Percentiles rank a stretch among this genome's conserved stretches.
Evolutionary conservation across 768 basidiomycete genomes (phyloP).

Genomic region (Suillus subluteus): DNA sequence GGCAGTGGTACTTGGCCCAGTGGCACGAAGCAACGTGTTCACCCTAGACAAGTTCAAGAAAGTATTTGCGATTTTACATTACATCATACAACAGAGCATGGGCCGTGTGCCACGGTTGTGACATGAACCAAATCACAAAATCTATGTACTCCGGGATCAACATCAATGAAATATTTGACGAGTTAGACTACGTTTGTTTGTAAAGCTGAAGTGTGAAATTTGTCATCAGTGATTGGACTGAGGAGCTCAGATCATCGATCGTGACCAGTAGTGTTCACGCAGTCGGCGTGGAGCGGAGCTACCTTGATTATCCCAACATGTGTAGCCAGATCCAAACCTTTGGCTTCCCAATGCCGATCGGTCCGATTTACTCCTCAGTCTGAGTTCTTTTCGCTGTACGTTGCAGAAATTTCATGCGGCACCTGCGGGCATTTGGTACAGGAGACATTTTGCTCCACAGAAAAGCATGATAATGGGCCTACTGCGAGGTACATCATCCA

Average conservation of each 20-base stretch:
- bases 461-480: background rate
- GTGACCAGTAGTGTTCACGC: background rate
- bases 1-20: background rate
- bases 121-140: no score
- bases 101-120: no score
- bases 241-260: background rate
- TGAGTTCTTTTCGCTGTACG: constrained; percentile 32
- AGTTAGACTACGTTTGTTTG: no score
- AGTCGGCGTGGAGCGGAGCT: background rate
- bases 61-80: no score
- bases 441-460: background rate
- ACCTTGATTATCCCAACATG: background rate
- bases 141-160: no score
- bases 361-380: constrained; percentile 13
- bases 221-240: constrained; percentile 2
- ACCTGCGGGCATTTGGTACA: background rate
- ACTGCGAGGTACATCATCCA: background rate
- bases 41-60: background rate
- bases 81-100: no score
- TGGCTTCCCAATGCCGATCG: constrained; percentile 22
- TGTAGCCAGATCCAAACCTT: no score
- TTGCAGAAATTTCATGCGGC: background rate
- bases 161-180: no score
- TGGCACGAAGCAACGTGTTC: background rate
- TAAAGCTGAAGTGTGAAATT: background rate